Conservation (phyloP, 2,329 filamentous ascomycete species). For the Alternaria hordeiaustralica region DNA sequence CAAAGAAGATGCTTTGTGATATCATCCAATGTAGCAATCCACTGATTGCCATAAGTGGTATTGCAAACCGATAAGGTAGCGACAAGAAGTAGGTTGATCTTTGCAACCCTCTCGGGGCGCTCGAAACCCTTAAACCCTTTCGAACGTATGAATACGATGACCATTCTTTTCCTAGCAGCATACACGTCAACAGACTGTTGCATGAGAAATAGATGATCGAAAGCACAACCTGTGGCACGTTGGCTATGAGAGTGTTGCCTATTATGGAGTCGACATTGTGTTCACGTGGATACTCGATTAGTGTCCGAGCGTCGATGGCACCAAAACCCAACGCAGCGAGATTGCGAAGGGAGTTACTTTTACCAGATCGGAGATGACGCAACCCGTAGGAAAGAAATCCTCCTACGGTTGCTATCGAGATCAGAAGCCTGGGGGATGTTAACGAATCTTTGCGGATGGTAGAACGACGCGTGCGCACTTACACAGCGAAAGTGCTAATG, state of each 20-base stretch:
- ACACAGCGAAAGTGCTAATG: background rate
- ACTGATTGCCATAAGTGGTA: slow-evolving; percentile 46
- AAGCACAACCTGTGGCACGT: background rate
- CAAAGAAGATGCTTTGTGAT: slow-evolving; percentile 52
- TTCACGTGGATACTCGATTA: background rate
- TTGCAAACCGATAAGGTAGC: slow-evolving; percentile 46
- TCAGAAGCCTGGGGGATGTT: background rate
- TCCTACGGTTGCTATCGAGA: background rate
- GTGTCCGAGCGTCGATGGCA: background rate
- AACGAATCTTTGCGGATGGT: background rate
- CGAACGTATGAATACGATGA: slow-evolving; percentile 43
- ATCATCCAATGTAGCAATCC: slow-evolving; percentile 52
- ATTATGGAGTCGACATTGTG: background rate
- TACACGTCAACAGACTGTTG: slow-evolving; percentile 57
- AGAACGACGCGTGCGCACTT: background rate
- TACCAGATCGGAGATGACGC: background rate
- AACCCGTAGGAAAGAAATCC: background rate
- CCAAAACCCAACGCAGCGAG: background rate
- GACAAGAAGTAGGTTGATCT: slow-evolving; percentile 51
- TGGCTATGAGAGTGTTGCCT: background rate
- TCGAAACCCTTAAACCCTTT: slow-evolving; percentile 48
- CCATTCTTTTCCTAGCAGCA: slow-evolving; percentile 58
- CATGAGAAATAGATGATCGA: slow-evolving; percentile 51
- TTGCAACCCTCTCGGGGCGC: slow-evolving; percentile 40
- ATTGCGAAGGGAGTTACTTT: background rate